phyloP scores from a whole-genome alignment of 305 asterid genomes.

The Fraxinus albicans region DNA sequence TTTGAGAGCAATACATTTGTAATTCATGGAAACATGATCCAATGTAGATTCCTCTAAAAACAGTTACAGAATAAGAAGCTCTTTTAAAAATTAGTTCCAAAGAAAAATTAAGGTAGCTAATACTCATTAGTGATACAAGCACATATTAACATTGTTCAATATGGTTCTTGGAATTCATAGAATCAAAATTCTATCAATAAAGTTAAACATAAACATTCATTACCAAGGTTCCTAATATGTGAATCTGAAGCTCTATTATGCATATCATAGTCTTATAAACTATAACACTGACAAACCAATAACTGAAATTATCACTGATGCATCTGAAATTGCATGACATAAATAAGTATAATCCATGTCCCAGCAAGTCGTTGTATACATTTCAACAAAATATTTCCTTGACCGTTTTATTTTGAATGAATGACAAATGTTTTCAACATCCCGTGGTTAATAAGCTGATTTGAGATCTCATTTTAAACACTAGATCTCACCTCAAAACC shows the following conservation, averaged over 20 bases:
- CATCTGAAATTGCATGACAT: background rate
- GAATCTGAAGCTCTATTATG: background rate
- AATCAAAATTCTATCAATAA: background rate
- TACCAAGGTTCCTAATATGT: background rate
- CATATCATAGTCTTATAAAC: background rate
- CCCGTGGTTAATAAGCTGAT: background rate
- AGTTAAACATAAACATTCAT: background rate
- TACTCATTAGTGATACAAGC: background rate
- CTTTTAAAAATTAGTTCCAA: too few relatives aligned
- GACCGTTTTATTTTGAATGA: background rate
- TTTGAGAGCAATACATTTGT: background rate
- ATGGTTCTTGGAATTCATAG: background rate
- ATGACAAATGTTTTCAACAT: background rate
- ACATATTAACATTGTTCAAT: background rate
- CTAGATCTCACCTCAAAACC: background rate
- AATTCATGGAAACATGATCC: background rate
- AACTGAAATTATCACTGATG: background rate
- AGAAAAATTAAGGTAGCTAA: too few relatives aligned
- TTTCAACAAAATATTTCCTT: background rate
- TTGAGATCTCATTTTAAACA: background rate
- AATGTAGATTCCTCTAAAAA: too few relatives aligned
- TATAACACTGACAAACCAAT: background rate
- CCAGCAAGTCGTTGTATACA: background rate
- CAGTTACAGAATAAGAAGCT: too few relatives aligned
- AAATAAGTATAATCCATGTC: background rate